Evolutionary conservation across 2,329 filamentous ascomycete genomes (phyloP).

Genomic region (Leptographium radiaticola): DNA sequence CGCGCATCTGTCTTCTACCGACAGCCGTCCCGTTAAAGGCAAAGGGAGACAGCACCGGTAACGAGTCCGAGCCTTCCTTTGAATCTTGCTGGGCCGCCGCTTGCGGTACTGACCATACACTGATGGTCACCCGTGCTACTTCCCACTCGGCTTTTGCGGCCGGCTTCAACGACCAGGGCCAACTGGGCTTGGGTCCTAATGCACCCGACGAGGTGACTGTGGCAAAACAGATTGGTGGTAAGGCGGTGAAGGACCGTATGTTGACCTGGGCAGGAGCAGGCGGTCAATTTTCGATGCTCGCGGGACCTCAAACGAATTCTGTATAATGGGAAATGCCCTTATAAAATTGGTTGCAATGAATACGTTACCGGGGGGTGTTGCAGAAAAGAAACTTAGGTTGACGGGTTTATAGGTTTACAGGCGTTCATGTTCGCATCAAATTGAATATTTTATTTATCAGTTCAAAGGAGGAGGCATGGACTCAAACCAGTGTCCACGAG

Average conservation of each 20-base stretch:
- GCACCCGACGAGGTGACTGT: constrained; percentile 37
- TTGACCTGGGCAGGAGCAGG: constrained; percentile 50
- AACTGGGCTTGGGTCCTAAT: constrained; percentile 35
- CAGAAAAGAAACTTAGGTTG: no score
- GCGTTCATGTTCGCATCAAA: no score
- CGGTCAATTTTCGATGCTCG: constrained; percentile 37
- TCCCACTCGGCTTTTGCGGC: constrained; percentile 44
- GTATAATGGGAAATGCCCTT: no score
- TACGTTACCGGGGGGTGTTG: no score
- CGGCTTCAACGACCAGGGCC: constrained; percentile 47
- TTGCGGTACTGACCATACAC: constrained; percentile 49
- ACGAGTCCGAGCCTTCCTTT: background rate
- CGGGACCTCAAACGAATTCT: constrained; percentile 3
- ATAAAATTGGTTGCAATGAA: no score
- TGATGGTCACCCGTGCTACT: constrained; percentile 37
- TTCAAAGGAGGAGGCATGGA: no score
- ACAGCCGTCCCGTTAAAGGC: constrained; percentile 17
- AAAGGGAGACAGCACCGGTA: background rate
- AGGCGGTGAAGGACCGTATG: constrained; percentile 22
- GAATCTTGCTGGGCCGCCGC: constrained; percentile 21
- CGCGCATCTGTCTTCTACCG: constrained; percentile 23
- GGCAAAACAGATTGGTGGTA: background rate
- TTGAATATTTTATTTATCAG: no score
- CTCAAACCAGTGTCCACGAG: no score
- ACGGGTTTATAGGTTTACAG: no score